A percentile compares a stretch with the other conserved stretches of the same genome.
Conservation (phyloP, 768 basidiomycete species). For the Infundibulicybe gibba region DNA sequence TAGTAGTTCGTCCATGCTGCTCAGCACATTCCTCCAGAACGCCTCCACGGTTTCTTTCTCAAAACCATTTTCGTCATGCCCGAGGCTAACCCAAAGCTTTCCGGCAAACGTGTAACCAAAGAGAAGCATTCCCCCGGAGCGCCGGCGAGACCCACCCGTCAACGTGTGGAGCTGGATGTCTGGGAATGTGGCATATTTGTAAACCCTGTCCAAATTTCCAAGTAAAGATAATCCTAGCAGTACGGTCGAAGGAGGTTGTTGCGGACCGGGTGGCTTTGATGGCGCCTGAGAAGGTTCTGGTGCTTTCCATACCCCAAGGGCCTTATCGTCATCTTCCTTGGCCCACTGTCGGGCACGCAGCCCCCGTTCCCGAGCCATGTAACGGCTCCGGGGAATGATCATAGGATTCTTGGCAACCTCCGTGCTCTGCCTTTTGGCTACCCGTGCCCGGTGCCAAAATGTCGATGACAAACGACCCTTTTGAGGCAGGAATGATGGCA, state of each 20-base stretch:
- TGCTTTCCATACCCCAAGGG: slow-evolving; percentile 35
- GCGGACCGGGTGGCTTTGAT: slow-evolving; percentile 6
- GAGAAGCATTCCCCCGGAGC: slow-evolving; percentile 71
- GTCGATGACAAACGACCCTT: slow-evolving; percentile 33
- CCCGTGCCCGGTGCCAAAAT: slow-evolving; percentile 75
- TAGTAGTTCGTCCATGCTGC: slow-evolving; percentile 51
- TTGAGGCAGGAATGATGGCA: slow-evolving; percentile 70
- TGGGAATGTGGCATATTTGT: slow-evolving; percentile 64
- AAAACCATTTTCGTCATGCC: slow-evolving; percentile 79
- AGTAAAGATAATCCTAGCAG: slow-evolving; percentile 78
- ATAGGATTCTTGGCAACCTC: slow-evolving; percentile 61
- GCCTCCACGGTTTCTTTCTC: slow-evolving; percentile 51
- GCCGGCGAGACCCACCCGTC: slow-evolving; percentile 83
- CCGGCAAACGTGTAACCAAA: slow-evolving; percentile 77
- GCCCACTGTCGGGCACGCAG: slow-evolving; percentile 63
- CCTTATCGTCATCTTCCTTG: slow-evolving; percentile 69
- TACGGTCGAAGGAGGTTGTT: slow-evolving; percentile 47
- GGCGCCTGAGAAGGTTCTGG: slow-evolving; percentile 17
- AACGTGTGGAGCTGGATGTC: slow-evolving; percentile 62
- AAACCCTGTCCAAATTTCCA: slow-evolving; percentile 82
- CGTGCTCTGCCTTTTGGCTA: slow-evolving; percentile 65
- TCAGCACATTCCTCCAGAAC: slow-evolving; percentile 65
- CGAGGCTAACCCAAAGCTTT: slow-evolving; percentile 75
- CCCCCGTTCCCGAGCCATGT: slow-evolving; percentile 66
- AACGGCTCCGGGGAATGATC: slow-evolving; percentile 57